These are phyloP conservation scores for Trypanosoma theileri DNA, from an alignment of 208 protist species.

Conservation along the genomic window DNA sequence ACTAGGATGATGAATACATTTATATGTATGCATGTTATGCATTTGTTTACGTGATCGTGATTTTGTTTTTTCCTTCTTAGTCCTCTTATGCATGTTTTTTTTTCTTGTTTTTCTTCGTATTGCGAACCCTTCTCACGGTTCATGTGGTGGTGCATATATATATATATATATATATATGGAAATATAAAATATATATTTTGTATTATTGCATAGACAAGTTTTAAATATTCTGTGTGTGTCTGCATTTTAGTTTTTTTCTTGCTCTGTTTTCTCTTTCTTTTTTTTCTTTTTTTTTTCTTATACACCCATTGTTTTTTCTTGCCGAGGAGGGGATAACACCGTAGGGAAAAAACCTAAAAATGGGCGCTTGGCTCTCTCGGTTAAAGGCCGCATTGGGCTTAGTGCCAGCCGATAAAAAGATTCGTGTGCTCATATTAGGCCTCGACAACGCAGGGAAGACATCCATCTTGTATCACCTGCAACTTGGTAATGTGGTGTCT, in stretches of 20 bases:
- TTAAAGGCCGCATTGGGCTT: constrained; percentile 53
- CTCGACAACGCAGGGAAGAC: constrained; percentile 98
- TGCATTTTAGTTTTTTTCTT: constrained; percentile 12
- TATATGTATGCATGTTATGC: constrained; percentile 17
- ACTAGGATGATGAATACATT: not conserved
- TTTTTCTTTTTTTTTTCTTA: constrained; percentile 2
- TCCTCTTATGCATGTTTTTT: constrained; percentile 19
- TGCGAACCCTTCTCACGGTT: no score
- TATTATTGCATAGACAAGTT: not conserved
- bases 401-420: constrained; percentile 83
- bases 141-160: no score
- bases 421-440: constrained; percentile 93
- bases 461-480: constrained; percentile 97
- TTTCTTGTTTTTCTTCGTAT: constrained; percentile 12
- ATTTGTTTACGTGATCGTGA: constrained; percentile 5
- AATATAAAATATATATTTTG: no score
- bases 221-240: not conserved
- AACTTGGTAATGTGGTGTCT: constrained; percentile 96
- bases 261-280: constrained; percentile 1
- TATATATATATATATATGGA: no score
- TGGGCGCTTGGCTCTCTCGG: constrained; percentile 64
- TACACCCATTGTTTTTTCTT: constrained; percentile 6
- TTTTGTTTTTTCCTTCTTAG: constrained; percentile 3
- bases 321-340: not conserved
- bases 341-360: constrained; percentile 6